These are phyloP conservation scores for Paramyrothecium sp. DNA, from an alignment of 2,329 filamentous ascomycete genomes.

Conservation along the genomic window DNA sequence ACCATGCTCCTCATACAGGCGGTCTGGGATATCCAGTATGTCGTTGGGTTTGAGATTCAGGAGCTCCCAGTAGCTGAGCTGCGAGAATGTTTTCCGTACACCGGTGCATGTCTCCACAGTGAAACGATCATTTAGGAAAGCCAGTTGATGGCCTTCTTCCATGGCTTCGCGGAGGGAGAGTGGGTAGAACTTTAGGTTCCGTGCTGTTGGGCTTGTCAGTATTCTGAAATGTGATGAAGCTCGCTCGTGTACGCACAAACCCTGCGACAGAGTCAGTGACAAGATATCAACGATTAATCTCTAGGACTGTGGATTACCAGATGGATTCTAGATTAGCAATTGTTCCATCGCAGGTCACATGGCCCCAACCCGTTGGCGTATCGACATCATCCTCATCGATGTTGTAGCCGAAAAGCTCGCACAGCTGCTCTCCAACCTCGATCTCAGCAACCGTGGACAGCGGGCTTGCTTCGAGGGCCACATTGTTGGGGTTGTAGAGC, in stretches of 20 bases:
- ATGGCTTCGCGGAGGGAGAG: conserved; percentile 32
- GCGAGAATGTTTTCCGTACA: conserved; percentile 26
- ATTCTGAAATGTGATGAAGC: neutral
- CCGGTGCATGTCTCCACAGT: conserved; percentile 31
- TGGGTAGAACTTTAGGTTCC: conserved; percentile 47
- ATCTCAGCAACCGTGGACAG: conserved; percentile 42
- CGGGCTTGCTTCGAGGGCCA: conserved; percentile 43
- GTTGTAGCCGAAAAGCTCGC: conserved; percentile 43
- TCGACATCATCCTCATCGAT: conserved; percentile 23
- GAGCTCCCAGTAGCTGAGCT: conserved; percentile 39
- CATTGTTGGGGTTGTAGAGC: conserved; percentile 50
- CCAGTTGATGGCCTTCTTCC: conserved; percentile 31
- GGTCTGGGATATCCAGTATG: conserved; percentile 38
- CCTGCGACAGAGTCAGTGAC: neutral
- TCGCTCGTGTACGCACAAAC: conserved; percentile 19
- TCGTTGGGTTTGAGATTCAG: conserved; percentile 39
- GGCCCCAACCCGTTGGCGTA: conserved; percentile 33
- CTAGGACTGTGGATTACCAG: conserved; percentile 19
- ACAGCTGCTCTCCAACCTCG: conserved; percentile 42
- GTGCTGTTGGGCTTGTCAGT: conserved; percentile 24
- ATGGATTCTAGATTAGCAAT: conserved; percentile 48
- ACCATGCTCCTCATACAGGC: conserved; percentile 32
- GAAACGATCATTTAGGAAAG: conserved; percentile 35
- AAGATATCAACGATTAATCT: neutral
- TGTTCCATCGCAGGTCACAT: conserved; percentile 43